These are phyloP conservation scores for Fusarium kyushuense DNA, from an alignment of 2,329 filamentous ascomycete species.

Conservation along the genomic window DNA sequence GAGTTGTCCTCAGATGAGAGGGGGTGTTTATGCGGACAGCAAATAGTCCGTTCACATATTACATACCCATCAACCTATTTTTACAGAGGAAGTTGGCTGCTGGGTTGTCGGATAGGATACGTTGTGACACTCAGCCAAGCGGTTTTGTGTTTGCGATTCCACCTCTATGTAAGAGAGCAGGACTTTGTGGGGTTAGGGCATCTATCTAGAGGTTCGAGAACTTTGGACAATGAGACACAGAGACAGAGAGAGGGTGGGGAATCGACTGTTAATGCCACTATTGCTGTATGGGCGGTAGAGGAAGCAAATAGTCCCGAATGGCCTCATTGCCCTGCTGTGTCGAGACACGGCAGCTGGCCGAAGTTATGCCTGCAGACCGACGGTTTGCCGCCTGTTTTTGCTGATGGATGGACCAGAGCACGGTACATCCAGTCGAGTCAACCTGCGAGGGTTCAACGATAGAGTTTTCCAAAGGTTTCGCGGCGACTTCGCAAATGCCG, in stretches of 20 bases:
- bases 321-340: neutral
- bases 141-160: constrained; percentile 12
- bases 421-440: neutral
- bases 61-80: neutral
- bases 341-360: constrained; percentile 11
- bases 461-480: constrained; percentile 7
- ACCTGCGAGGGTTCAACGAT: constrained; percentile 31
- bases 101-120: neutral
- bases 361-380: constrained; percentile 9
- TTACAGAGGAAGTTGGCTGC: neutral
- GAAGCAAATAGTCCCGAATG: neutral
- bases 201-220: constrained; percentile 30
- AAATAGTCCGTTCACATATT: constrained; percentile 12
- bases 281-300: constrained; percentile 2
- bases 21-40: constrained; percentile 3
- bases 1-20: constrained; percentile 7
- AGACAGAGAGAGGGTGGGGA: neutral
- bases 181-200: constrained; percentile 19
- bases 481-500: constrained; percentile 4
- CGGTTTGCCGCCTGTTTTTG: constrained; percentile 8
- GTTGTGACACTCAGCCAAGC: constrained; percentile 12
- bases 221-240: constrained; percentile 21
- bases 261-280: constrained; percentile 23
- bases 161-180: neutral
- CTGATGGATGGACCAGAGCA: neutral